Evolutionary conservation across 352 stramenopile species (phyloP), one percentile per base, ranked within the genome.

Genomic region (Phytophthora agathidicida): DNA sequence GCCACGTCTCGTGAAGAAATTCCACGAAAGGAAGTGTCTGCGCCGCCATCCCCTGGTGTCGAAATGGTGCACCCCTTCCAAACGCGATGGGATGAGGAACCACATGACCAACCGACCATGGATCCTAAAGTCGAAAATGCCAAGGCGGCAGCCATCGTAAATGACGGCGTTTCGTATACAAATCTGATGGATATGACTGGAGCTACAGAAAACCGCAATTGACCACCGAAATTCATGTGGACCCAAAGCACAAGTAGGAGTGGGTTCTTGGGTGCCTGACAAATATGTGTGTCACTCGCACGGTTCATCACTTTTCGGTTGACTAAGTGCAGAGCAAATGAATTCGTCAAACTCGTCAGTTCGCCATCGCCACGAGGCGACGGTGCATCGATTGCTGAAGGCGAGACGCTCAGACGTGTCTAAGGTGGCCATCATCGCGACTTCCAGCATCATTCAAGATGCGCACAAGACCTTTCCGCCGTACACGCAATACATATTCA

Each of bases 221-320:
- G n/a, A n/a, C n/a, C n/a, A n/a, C n/a, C n/a, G n/a, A n/a, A n/a
- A n/a, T n/a, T n/a, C n/a, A n/a, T n/a, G n/a, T n/a, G n/a, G n/a
- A n/a, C n/a, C n/a, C n/a, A n/a, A n/a, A n/a, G n/a, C n/a, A n/a
- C n/a, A n/a, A n/a, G n/a, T n/a, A n/a, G n/a, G n/a, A n/a, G n/a
- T n/a, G n/a, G n/a, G n/a, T n/a, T n/a, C n/a, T n/a, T n/a, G n/a
- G n/a, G n/a, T n/a, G n/a, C n/a, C n/a, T n/a, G n/a, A n/a, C n/a
- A n/a, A n/a, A n/a, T n/a, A n/a, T n/a, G n/a, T n/a, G n/a, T n/a
- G n/a, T n/a, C n/a, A n/a, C n/a, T n/a, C n/a, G n/a, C n/a, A n/a
- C n/a, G n/a, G n/a, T n/a, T 98, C 16, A 38, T 41, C 27, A 36
- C 26, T 36, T 48, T 8, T 48, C 7, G 13, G 36, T 36, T 27